Evolutionary conservation across 192 early-diverging fungal genomes (phyloP).

Genomic region (Endogone sp.): DNA sequence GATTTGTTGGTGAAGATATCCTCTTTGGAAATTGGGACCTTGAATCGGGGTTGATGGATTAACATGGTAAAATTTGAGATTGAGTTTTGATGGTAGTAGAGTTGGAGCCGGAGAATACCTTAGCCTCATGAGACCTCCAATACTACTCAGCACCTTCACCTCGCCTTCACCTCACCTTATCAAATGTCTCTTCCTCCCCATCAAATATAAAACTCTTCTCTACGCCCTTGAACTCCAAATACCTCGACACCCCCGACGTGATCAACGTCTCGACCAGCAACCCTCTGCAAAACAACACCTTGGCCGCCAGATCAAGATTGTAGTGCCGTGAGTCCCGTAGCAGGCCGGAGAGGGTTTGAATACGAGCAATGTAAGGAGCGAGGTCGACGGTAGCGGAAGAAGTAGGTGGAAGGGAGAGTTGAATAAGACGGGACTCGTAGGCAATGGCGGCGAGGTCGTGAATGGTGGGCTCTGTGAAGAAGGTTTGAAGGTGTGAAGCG

Average conservation of each 20-base stretch:
- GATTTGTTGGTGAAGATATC: conserved; percentile 83
- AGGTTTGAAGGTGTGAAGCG: conserved; percentile 17
- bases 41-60: no score
- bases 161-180: conserved; percentile 35
- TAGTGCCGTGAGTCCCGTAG: conserved; percentile 53
- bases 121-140: not conserved
- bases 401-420: not conserved
- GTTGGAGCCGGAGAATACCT: no score
- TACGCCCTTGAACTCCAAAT: conserved; percentile 85
- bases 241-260: conserved; percentile 70
- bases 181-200: conserved; percentile 26
- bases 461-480: conserved; percentile 20
- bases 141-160: not conserved
- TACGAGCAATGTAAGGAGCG: conserved; percentile 10
- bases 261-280: conserved; percentile 71
- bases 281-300: conserved; percentile 66
- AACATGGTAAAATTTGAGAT: no score
- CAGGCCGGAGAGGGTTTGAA: conserved; percentile 27
- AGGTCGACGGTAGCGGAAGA: conserved; percentile 15
- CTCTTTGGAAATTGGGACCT: conserved; percentile 86
- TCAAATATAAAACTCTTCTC: conserved; percentile 62
- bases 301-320: conserved; percentile 68
- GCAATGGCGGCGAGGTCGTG: conserved; percentile 27
- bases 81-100: no score
- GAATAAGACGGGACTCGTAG: conserved; percentile 15